phyloP scores from a whole-genome alignment of 2,329 filamentous ascomycete species.

The Shiraia sp. region DNA sequence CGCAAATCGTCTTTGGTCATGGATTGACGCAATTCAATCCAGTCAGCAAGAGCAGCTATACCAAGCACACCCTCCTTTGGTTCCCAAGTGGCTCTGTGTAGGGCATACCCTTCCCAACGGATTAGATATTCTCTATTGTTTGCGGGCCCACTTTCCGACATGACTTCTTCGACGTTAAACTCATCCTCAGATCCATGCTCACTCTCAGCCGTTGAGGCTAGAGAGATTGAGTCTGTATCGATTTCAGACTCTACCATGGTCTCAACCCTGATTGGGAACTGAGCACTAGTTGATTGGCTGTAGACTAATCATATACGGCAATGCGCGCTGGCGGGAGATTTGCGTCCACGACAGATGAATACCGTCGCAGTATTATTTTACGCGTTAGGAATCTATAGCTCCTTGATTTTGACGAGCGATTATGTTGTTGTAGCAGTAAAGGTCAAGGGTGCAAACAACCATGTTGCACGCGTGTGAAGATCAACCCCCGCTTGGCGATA shows the following conservation, averaged over 20 bases:
- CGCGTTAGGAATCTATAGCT: too few species aligned
- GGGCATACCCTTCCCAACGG: slow-evolving; percentile 64
- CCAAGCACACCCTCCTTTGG: slow-evolving; percentile 19
- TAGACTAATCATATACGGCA: slow-evolving; percentile 1
- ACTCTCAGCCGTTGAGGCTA: slow-evolving; percentile 55
- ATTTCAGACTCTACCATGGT: slow-evolving; percentile 10
- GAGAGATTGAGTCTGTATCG: slow-evolving; percentile 57
- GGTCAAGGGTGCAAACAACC: too few species aligned
- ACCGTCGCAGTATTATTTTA: too few species aligned
- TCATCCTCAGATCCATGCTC: slow-evolving; percentile 5
- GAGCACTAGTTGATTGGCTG: slow-evolving; percentile 16
- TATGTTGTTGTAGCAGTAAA: too few species aligned
- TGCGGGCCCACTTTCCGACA: slow-evolving; percentile 51
- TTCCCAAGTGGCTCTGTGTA: slow-evolving; percentile 43
- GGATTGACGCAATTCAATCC: slow-evolving; percentile 11
- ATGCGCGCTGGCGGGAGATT: too few species aligned
- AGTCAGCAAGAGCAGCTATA: slow-evolving; percentile 10
- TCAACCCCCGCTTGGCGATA: too few species aligned
- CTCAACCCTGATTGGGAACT: slow-evolving; percentile 2
- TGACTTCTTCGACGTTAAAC: slow-evolving; percentile 27
- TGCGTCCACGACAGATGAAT: too few species aligned
- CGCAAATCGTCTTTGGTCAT: slow-evolving; percentile 9
- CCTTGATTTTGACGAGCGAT: too few species aligned
- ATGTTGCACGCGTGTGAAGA: too few species aligned
- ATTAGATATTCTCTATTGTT: slow-evolving; percentile 59